These are phyloP conservation scores for Metarhizium guizhouense DNA, from an alignment of 2,329 filamentous ascomycete species.

Conservation along the genomic window DNA sequence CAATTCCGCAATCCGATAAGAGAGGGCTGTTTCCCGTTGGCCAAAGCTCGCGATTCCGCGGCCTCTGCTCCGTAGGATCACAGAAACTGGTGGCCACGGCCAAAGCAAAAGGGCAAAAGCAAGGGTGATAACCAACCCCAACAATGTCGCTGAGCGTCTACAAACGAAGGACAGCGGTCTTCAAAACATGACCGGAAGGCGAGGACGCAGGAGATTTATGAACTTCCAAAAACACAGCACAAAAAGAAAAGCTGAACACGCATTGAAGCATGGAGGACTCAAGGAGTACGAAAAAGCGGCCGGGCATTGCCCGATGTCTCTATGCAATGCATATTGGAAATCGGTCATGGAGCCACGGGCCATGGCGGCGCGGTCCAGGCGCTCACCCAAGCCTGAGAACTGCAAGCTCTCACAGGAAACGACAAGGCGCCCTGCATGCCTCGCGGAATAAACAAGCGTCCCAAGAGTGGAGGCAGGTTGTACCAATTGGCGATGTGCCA, in stretches of 20 bases:
- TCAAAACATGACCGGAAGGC: background rate
- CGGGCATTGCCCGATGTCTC: background rate
- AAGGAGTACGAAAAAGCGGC: background rate
- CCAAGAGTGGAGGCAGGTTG: constrained; percentile 2
- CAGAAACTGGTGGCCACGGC: background rate
- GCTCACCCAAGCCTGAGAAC: background rate
- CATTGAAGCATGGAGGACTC: background rate
- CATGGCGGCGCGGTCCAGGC: background rate
- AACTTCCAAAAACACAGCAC: background rate
- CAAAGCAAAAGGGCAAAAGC: background rate
- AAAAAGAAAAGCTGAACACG: constrained; percentile 1
- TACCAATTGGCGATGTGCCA: background rate
- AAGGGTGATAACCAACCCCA: background rate
- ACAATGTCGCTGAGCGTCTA: background rate
- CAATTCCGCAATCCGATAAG: background rate
- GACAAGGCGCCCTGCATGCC: background rate
- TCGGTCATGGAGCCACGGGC: background rate
- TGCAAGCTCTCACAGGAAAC: background rate
- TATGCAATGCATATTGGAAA: background rate
- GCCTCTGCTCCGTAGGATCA: background rate
- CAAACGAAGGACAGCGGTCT: background rate
- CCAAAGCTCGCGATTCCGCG: background rate
- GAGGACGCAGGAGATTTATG: background rate
- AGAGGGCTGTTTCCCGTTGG: background rate
- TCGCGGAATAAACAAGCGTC: background rate